phyloP scores from a whole-genome alignment of 2,329 filamentous ascomycete species.

The Fusarium dlaminii region DNA sequence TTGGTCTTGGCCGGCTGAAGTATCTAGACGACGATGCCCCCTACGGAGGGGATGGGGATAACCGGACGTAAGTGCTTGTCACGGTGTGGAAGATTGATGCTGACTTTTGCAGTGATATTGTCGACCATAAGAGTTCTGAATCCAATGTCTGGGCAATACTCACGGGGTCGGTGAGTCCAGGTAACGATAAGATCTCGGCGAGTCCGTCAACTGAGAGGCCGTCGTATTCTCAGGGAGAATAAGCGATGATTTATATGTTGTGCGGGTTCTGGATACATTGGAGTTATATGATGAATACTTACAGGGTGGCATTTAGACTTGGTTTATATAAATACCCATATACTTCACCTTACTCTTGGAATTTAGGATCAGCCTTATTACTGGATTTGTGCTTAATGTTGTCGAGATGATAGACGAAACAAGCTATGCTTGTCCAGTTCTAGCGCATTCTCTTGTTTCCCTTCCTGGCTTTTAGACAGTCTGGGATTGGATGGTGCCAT shows the following conservation, averaged over 20 bases:
- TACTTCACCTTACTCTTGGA: neutral
- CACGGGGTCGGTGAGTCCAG: neutral
- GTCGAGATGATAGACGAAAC: neutral
- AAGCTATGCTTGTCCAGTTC: conserved; percentile 6
- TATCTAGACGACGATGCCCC: conserved; percentile 18
- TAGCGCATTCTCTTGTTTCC: conserved; percentile 9
- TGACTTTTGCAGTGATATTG: conserved; percentile 10
- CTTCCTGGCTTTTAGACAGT: neutral
- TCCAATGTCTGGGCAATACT: conserved; percentile 18
- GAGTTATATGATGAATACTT: neutral
- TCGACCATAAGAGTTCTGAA: conserved; percentile 9
- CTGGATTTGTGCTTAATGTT: too few relatives aligned
- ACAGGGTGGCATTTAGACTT: neutral
- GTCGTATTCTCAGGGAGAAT: neutral
- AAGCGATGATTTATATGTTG: neutral
- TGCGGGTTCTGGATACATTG: too few relatives aligned
- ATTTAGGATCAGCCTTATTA: too few relatives aligned
- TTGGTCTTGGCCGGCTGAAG: neutral
- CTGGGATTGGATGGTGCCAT: conserved; percentile 8
- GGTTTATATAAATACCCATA: neutral
- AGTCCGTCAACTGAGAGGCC: neutral
- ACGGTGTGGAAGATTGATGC: neutral
- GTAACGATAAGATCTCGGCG: neutral
- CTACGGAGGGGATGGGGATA: neutral
- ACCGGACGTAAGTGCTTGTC: neutral